These are phyloP conservation scores for Thymus quinquecostatus DNA, from an alignment of 257 asterid species.

Conservation along the genomic window DNA sequence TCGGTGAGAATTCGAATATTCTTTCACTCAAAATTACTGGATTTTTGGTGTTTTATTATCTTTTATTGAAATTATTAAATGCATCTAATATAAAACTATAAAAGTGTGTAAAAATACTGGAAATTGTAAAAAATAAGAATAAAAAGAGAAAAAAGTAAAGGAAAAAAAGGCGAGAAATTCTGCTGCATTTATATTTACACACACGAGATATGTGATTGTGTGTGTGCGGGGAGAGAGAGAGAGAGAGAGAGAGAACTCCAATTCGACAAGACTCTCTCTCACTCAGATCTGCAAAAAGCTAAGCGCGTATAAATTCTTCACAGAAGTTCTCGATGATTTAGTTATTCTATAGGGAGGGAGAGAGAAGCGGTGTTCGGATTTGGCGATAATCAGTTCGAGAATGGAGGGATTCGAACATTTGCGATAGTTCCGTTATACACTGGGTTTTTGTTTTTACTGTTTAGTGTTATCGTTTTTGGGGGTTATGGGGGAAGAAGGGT, in stretches of 20 bases:
- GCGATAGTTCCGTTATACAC: background rate
- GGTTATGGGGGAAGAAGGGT: constrained; percentile 43
- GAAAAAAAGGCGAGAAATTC: background rate
- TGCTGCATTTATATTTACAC: background rate
- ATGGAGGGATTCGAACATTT: constrained; percentile 22
- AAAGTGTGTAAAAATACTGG: background rate
- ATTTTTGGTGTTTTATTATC: background rate
- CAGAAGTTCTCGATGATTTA: constrained; percentile 8
- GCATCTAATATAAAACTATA: background rate
- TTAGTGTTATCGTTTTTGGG: background rate
- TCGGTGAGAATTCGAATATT: background rate
- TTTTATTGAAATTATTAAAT: background rate
- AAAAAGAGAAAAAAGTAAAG: background rate
- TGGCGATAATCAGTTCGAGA: constrained; percentile 24
- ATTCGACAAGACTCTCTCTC: constrained; percentile 10
- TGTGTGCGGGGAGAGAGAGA: constrained; percentile 3
- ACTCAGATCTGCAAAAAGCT: constrained; percentile 36
- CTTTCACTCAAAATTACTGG: background rate
- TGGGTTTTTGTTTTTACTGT: background rate
- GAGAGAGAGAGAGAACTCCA: background rate
- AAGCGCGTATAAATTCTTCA: constrained; percentile 2
- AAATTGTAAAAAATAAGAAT: background rate
- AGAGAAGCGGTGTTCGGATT: background rate
- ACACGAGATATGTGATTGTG: background rate
- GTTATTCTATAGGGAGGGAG: background rate